These are phyloP conservation scores for Selaginella moellendorffii DNA, from an alignment of 75 land plant genomes.

Conservation along the genomic window DNA sequence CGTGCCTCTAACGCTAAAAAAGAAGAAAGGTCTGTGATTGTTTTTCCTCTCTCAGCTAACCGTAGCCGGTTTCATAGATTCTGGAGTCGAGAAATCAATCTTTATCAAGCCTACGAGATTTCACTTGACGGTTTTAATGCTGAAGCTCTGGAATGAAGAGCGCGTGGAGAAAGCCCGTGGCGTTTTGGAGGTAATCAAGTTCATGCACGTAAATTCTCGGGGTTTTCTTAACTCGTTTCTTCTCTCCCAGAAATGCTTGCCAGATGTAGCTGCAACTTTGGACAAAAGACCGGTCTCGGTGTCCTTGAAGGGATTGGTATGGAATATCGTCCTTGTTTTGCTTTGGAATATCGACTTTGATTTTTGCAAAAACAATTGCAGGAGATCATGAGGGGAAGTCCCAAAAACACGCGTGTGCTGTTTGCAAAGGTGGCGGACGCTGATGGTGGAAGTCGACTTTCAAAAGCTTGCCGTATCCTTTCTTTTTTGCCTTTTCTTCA, in stretches of 20 bases:
- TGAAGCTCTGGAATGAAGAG: slow-evolving; percentile 81
- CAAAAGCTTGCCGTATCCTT: slow-evolving; percentile 79
- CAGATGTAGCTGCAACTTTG: slow-evolving; percentile 50
- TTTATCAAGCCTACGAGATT: slow-evolving; percentile 83
- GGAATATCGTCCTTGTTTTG: too few relatives aligned
- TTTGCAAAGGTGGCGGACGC: slow-evolving; percentile 53
- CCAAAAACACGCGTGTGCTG: slow-evolving; percentile 58
- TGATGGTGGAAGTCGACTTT: slow-evolving; percentile 43
- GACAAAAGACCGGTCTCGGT: slow-evolving; percentile 43
- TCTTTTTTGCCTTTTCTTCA: background rate
- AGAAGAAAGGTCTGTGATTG: background rate
- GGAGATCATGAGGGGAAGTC: slow-evolving; percentile 66
- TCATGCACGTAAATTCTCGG: too few relatives aligned
- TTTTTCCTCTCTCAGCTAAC: background rate
- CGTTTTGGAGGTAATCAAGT: slow-evolving; percentile 43
- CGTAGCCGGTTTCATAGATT: slow-evolving; percentile 23
- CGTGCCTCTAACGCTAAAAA: background rate
- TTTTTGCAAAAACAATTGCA: slow-evolving; percentile 12
- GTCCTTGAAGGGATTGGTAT: slow-evolving; percentile 71
- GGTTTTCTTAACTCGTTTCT: too few relatives aligned
- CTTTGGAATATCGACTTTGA: too few relatives aligned
- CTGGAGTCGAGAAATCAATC: slow-evolving; percentile 71
- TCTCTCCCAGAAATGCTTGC: slow-evolving; percentile 15
- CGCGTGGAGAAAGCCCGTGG: slow-evolving; percentile 50
- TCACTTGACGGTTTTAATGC: slow-evolving; percentile 86